Conservation (phyloP, 2,329 filamentous ascomycete genomes). For the Coniochaeta sp. region DNA sequence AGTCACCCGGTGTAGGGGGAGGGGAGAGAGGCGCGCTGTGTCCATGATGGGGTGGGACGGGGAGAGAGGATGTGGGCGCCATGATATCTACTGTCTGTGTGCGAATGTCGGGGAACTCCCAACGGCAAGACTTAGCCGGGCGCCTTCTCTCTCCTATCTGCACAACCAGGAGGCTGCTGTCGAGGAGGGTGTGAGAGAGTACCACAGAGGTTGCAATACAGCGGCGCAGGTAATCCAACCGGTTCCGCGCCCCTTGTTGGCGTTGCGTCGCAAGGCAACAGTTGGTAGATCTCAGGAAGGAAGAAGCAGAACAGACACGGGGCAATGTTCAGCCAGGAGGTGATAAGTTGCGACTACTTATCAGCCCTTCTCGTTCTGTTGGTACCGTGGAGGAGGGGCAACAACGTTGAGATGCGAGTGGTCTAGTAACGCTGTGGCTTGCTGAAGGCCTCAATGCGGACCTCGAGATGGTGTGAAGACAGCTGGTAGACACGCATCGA, state of each 20-base stretch:
- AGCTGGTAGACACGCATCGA: background rate
- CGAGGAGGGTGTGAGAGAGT: background rate
- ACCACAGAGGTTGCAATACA: background rate
- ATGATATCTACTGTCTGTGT: background rate
- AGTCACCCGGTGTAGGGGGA: background rate
- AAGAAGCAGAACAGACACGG: background rate
- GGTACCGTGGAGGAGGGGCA: background rate
- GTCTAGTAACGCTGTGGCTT: constrained; percentile 1
- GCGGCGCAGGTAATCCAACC: background rate
- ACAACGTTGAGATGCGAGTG: background rate
- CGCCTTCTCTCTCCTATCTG: background rate
- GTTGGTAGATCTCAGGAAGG: background rate
- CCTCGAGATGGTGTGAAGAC: background rate
- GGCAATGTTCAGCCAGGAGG: background rate
- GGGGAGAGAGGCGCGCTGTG: background rate
- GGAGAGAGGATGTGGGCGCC: background rate
- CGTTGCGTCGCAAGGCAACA: background rate
- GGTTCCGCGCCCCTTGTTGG: background rate
- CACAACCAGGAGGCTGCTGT: background rate
- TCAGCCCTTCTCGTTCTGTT: background rate
- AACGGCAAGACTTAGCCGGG: background rate
- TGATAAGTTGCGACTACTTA: background rate
- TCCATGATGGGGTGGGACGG: background rate
- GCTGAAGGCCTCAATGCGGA: background rate
- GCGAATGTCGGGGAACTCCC: background rate